Evolutionary conservation across 192 early-diverging fungal species (phyloP), one percentile per base, ranked within the genome.

Genomic region (Chytriomyces sp.): DNA sequence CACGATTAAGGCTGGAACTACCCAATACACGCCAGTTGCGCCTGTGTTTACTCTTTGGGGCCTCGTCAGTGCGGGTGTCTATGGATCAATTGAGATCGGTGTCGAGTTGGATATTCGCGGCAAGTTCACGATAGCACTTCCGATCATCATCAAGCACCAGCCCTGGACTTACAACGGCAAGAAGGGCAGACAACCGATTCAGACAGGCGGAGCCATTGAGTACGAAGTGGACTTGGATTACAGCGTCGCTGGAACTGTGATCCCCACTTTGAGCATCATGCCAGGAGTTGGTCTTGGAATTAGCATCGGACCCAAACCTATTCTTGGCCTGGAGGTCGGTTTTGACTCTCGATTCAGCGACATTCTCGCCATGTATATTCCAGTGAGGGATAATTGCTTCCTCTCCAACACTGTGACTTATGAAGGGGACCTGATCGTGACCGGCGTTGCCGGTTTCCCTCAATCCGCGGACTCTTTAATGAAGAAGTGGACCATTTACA

Each of bases 171-270:
- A 58, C 5, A 58, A 58, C 28, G 56, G 56, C n/a, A 58, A 58
- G 4, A 31, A 28, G 14, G n/a, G n/a, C n/a, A n/a, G n/a, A n/a
- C n/a, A n/a, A n/a, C n/a, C n/a, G n/a, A n/a, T n/a, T n/a, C 28
- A 14, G 17, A 22, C 56, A 1, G 56, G 56, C 2, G 31, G 56
- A 28, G 12, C 17, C 56, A 28, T 58, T 28, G 28, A 17, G n/a
- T 58, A 58, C 31, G 56, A 58, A 58, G 28, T 58, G 12, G 56
- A 58, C 56, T 28, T 58, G 56, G 31, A 58, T 5, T 58, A 58
- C 31, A 14, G 25, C 1, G 31, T 58, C 12, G n/a, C 14, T 28
- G 56, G 56, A 31, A 58, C 12, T 14, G 28, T 58, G 17, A 28
- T 58, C 28, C 56, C 56, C 12, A 28, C 14, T 17, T 14, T 58